phyloP scores from a whole-genome alignment of 2,329 filamentous ascomycete species.

The Beauveria medogensis region DNA sequence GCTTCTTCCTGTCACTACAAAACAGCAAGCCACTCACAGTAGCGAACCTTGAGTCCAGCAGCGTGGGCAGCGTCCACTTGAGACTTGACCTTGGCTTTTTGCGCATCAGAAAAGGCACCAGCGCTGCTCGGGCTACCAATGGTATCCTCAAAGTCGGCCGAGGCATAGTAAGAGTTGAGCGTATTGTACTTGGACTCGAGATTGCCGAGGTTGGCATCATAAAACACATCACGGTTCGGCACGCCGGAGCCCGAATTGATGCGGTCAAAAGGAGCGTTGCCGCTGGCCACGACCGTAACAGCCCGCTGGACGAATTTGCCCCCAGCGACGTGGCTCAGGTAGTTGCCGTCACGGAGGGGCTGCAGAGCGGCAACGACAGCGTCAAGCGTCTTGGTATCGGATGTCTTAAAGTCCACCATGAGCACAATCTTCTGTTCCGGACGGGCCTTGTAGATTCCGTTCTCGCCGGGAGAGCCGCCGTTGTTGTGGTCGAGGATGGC shows the following conservation, averaged over 20 bases:
- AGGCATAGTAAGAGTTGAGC: conserved; percentile 14
- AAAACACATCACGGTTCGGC: conserved; percentile 10
- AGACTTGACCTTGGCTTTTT: conserved; percentile 10
- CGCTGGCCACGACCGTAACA: conserved; percentile 62
- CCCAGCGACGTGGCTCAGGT: conserved; percentile 45
- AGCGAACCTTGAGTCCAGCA: conserved; percentile 14
- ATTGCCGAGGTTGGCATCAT: conserved; percentile 12
- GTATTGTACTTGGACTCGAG: conserved; percentile 12
- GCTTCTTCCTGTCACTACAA: no score
- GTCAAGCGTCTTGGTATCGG: conserved; percentile 14
- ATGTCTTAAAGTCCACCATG: conserved; percentile 62
- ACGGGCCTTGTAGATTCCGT: conserved; percentile 48
- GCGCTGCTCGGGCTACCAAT: conserved; percentile 11
- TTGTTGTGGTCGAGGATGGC: conserved; percentile 15
- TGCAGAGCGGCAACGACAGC: conserved; percentile 32
- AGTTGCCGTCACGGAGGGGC: conserved; percentile 51
- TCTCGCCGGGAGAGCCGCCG: conserved; percentile 8
- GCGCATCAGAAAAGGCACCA: conserved; percentile 6
- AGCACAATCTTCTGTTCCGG: conserved; percentile 49
- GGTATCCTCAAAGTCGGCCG: conserved; percentile 12
- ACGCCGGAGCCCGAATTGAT: conserved; percentile 12
- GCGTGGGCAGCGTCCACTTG: conserved; percentile 12
- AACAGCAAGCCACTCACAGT: conserved; percentile 9
- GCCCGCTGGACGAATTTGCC: conserved; percentile 43
- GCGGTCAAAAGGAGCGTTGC: conserved; percentile 29